These are phyloP conservation scores for Nicotiana noctiflora DNA, from an alignment of 257 asterid species.

Conservation along the genomic window DNA sequence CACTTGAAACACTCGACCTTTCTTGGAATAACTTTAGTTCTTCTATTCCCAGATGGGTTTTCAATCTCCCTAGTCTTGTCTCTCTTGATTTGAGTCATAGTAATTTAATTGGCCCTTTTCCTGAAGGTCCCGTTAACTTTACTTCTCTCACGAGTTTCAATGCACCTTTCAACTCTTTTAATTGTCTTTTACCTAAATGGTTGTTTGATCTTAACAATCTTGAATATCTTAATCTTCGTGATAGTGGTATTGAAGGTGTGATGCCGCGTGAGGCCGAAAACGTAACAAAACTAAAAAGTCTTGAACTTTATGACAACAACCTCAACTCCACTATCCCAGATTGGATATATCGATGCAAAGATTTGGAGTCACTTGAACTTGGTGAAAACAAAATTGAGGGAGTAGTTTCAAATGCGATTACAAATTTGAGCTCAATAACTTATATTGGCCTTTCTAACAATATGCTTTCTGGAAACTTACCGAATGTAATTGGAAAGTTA, in stretches of 20 bases:
- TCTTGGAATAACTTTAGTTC: not conserved
- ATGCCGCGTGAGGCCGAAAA: constrained; percentile 13
- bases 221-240: not conserved
- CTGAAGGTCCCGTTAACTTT: not conserved
- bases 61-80: not conserved
- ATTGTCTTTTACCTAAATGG: not conserved
- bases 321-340: constrained; percentile 24
- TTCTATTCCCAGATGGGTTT: not conserved
- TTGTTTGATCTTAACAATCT: not conserved
- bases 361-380: not conserved
- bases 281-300: constrained; percentile 13
- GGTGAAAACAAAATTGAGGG: not conserved
- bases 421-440: constrained; percentile 20
- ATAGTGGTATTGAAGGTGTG: not conserved
- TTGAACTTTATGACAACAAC: constrained; percentile 14
- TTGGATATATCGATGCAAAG: constrained; percentile 22
- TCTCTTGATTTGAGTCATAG: not conserved
- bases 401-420: constrained; percentile 14
- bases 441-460: not conserved
- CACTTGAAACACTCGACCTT: not conserved
- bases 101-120: not conserved
- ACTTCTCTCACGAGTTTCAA: not conserved
- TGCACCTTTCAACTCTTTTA: not conserved
- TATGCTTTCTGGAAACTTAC: constrained; percentile 18
- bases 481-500: constrained; percentile 14